Evolutionary conservation across 495 filamentous ascomycete species (phyloP).

Genomic region (Hamigera avellanea): DNA sequence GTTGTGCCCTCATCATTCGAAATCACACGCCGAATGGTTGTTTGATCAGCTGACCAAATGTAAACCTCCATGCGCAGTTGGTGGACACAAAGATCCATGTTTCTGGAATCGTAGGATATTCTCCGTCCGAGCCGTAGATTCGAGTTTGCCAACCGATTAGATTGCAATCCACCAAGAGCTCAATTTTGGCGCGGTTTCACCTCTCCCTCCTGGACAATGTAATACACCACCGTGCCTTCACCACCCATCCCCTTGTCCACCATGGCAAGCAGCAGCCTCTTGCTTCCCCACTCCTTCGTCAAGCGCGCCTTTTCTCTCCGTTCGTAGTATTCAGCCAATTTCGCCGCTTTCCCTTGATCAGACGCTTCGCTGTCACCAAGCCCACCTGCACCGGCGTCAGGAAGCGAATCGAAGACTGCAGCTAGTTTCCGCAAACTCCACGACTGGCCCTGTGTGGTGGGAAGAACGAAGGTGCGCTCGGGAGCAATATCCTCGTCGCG

Average conservation of each 20-base stretch:
- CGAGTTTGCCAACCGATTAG: too few species aligned
- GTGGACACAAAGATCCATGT: too few species aligned
- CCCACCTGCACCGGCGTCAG: slow-evolving; percentile 22
- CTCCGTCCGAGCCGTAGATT: too few species aligned
- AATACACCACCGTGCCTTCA: slow-evolving; percentile 92
- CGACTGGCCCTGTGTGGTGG: slow-evolving; percentile 66
- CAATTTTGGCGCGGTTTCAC: slow-evolving; percentile 95
- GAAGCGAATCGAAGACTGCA: slow-evolving; percentile 66
- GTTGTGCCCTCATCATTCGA: too few species aligned
- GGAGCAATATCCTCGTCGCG: slow-evolving; percentile 37
- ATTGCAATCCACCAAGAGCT: too few species aligned
- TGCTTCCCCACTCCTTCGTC: slow-evolving; percentile 36
- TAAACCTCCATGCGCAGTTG: too few species aligned
- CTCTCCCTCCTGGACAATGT: slow-evolving; percentile 87
- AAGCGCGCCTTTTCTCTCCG: slow-evolving; percentile 18
- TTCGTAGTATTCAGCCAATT: slow-evolving; percentile 26
- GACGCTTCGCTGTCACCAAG: slow-evolving; percentile 11
- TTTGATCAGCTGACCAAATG: too few species aligned
- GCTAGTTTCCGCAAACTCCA: slow-evolving; percentile 71
- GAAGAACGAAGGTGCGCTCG: slow-evolving; percentile 78
- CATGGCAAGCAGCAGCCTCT: slow-evolving; percentile 72
- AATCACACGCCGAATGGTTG: too few species aligned
- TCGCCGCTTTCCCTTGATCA: slow-evolving; percentile 16
- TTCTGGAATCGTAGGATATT: too few species aligned
- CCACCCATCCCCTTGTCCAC: slow-evolving; percentile 48